Conservation (phyloP, 1,139 yeast genomes). For the Hemisphaericaspora lyxosophila region DNA sequence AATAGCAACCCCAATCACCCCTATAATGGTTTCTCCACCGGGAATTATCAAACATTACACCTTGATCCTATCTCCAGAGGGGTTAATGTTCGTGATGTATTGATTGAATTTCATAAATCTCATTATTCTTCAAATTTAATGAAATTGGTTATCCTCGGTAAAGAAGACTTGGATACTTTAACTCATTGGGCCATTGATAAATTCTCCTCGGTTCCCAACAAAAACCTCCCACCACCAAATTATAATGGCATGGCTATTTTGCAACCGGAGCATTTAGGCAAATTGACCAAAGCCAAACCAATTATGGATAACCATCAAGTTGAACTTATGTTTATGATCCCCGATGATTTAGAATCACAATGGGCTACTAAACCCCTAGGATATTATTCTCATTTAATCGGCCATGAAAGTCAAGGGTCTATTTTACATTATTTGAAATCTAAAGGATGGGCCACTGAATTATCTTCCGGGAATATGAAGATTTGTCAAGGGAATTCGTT, state of each 20-base stretch:
- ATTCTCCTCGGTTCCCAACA: conserved; percentile 65
- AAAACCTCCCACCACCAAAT: conserved; percentile 48
- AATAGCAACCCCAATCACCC: conserved; percentile 73
- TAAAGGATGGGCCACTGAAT: conserved; percentile 73
- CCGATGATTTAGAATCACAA: conserved; percentile 61
- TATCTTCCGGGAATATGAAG: conserved; percentile 72
- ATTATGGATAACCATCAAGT: conserved; percentile 75
- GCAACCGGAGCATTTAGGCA: conserved; percentile 48
- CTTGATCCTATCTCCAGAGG: conserved; percentile 51
- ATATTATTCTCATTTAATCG: conserved; percentile 77
- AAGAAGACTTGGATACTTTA: conserved; percentile 72
- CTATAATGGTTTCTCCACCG: conserved; percentile 73
- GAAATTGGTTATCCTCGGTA: conserved; percentile 83
- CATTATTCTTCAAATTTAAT: conserved; percentile 75
- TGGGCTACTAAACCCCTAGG: conserved; percentile 72
- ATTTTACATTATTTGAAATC: conserved; percentile 65
- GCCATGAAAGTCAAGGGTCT: conserved; percentile 90
- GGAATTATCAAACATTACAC: conserved; percentile 62
- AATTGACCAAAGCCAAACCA: conserved; percentile 68
- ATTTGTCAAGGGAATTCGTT: conserved; percentile 69
- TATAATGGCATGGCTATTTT: conserved; percentile 38
- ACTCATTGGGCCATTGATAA: conserved; percentile 68
- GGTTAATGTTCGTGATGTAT: conserved; percentile 61
- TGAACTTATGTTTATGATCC: conserved; percentile 69
- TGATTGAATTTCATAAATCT: conserved; percentile 60